Conservation (phyloP, 208 protist species). For the Willaertia magna region DNA sequence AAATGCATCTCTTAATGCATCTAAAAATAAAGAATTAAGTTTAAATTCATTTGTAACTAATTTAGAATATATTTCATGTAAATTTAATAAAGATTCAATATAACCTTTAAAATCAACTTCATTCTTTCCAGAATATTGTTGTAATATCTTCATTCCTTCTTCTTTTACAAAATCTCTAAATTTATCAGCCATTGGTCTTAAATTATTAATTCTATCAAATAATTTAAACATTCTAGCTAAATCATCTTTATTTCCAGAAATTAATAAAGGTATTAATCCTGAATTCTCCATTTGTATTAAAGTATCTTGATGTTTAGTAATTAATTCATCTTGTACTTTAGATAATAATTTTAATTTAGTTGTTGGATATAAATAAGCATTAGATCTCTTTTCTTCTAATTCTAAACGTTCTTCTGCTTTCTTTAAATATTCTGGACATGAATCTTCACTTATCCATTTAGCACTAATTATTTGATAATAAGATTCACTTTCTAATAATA, state of each 20-base stretch:
- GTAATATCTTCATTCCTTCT: background rate
- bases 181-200: background rate
- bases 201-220: background rate
- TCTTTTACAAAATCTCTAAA: background rate
- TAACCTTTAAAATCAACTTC: background rate
- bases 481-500: background rate
- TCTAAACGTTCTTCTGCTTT: slow-evolving; percentile 25
- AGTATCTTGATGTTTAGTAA: slow-evolving; percentile 41
- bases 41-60: background rate
- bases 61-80: background rate
- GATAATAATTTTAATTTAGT: slow-evolving; percentile 38
- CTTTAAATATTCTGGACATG: slow-evolving; percentile 31
- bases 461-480: background rate
- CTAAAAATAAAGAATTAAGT: background rate
- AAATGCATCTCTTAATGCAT: background rate
- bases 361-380: slow-evolving; percentile 34
- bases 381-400: slow-evolving; percentile 44
- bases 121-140: background rate
- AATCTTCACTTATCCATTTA: background rate
- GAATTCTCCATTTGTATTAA: slow-evolving; percentile 25
- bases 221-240: background rate
- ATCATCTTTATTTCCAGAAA: background rate
- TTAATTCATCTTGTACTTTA: slow-evolving; percentile 42
- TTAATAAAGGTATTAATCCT: background rate
- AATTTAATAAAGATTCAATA: background rate